Evolutionary conservation across 1,284 basidiomycete genomes (phyloP), one percentile per base, ranked within the genome.

Genomic region (Mrakiaceae sp.): DNA sequence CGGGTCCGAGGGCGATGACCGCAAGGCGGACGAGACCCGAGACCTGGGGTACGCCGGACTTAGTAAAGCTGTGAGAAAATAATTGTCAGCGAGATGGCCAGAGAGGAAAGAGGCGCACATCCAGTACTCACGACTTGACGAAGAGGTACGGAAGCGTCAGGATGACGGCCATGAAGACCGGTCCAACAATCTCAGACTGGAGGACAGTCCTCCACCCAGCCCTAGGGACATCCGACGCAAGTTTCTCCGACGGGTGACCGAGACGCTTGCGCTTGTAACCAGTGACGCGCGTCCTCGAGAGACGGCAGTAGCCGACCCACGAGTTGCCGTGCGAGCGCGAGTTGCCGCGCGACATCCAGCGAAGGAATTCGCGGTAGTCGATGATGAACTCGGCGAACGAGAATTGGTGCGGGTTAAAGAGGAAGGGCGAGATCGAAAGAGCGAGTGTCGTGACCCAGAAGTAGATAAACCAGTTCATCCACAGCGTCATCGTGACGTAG

Each of bases 321-420:
- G 92, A 95, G 77, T 95, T 97, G 73, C 84, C 88, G 77, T 96
- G 93, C n/a, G 90, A 90, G 39, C 90, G 83, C 60, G 92, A 95
- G 78, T 97, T 97, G 66, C 93, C 93, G 68, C 93, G 85, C 61
- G 87, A 93, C 91, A 97, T 96, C 93, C 93, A 97, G 69, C 93
- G 83, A 70, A 97, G 78, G 80, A 93, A 96, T 78, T 97, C 93
- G 72, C 92, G 83, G 76, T 97, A 97, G 76, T 97, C 93, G 72
- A 96, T 90, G 75, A 96, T 84, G 76, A 95, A 97, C 77, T 97
- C 93, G 62, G 90, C 83, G 75, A 90, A 87, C 42, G 90, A 88
- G 78, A 97, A 97, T 76, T 97, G 93, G 77, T 96, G 93, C 11
- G 93, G 93, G 75, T 96, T 97, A 83, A 96, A 96, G 70, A 95